Evolutionary conservation across 306 rosid genomes (phyloP).

Genomic region (Nissolia schottii): DNA sequence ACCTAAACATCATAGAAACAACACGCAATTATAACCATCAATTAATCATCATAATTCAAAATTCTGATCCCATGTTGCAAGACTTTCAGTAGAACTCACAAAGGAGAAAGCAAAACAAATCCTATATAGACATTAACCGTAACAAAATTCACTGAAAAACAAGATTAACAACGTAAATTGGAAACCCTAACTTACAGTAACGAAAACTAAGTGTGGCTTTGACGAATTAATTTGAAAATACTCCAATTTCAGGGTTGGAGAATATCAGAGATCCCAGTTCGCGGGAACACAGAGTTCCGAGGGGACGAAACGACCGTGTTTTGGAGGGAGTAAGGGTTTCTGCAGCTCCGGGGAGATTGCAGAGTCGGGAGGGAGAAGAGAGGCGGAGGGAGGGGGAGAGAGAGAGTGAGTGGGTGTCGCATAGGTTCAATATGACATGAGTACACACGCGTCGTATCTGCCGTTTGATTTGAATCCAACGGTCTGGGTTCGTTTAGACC

Average conservation of each 20-base stretch:
- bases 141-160: background rate
- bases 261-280: background rate
- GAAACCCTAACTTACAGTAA: constrained; percentile 29
- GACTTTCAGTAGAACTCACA: background rate
- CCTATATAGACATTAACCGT: background rate
- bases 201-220: background rate
- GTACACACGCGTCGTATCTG: constrained; percentile 8
- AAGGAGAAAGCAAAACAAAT: background rate
- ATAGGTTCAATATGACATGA: constrained; percentile 15
- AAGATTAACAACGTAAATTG: background rate
- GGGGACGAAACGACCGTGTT: constrained; percentile 22
- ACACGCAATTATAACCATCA: background rate
- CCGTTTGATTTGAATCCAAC: constrained; percentile 30
- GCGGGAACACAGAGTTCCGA: background rate
- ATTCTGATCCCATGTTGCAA: background rate
- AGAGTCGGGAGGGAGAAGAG: constrained; percentile 24
- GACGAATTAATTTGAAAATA: background rate
- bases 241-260: background rate
- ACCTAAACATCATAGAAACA: background rate
- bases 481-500: constrained; percentile 11
- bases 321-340: constrained; percentile 22
- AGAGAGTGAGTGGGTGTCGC: constrained; percentile 27
- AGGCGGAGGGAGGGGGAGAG: constrained; percentile 7
- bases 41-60: background rate
- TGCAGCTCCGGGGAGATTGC: constrained; percentile 27